These are phyloP conservation scores for Linanthus parryae DNA, from an alignment of 148 eudicot species.

Conservation along the genomic window DNA sequence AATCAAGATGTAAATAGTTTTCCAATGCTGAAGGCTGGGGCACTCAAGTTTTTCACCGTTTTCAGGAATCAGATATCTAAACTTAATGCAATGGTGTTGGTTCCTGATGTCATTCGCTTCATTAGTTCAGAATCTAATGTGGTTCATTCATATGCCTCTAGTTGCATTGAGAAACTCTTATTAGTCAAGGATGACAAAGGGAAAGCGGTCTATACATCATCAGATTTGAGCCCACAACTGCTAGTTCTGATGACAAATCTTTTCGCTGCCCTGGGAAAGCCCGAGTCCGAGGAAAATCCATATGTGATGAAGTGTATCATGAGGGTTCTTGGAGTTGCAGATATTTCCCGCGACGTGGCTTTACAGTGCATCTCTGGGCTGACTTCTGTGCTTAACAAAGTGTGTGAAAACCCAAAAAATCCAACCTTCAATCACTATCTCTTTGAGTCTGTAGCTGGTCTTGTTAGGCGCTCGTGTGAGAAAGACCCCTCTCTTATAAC, in stretches of 20 bases:
- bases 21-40: slow-evolving; percentile 89
- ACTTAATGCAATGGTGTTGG: slow-evolving; percentile 57
- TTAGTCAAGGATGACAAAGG: slow-evolving; percentile 83
- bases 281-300: slow-evolving; percentile 94
- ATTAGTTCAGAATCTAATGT: slow-evolving; percentile 80
- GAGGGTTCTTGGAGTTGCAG: slow-evolving; percentile 95
- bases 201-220: slow-evolving; percentile 57
- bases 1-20: slow-evolving; percentile 75
- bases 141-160: slow-evolving; percentile 92
- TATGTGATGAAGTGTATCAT: slow-evolving; percentile 95
- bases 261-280: slow-evolving; percentile 67
- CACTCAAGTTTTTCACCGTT: slow-evolving; percentile 79
- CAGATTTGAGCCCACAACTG: slow-evolving; percentile 62
- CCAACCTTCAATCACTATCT: slow-evolving; percentile 85
- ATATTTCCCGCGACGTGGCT: slow-evolving; percentile 65
- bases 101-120: slow-evolving; percentile 74
- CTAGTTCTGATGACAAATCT: slow-evolving; percentile 64
- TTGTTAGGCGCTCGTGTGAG: slow-evolving; percentile 72
- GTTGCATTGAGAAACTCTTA: slow-evolving; percentile 83
- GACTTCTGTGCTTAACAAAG: slow-evolving; percentile 61
- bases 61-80: slow-evolving; percentile 79
- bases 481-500: slow-evolving; percentile 65
- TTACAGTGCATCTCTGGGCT: slow-evolving; percentile 63
- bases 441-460: slow-evolving; percentile 85
- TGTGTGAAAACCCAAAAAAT: slow-evolving; percentile 86